A percentile compares a stretch with the other conserved stretches of the same genome.
Evolutionary conservation across 495 filamentous ascomycete species (phyloP).

Genomic region (Trichoderma orchidacearum): DNA sequence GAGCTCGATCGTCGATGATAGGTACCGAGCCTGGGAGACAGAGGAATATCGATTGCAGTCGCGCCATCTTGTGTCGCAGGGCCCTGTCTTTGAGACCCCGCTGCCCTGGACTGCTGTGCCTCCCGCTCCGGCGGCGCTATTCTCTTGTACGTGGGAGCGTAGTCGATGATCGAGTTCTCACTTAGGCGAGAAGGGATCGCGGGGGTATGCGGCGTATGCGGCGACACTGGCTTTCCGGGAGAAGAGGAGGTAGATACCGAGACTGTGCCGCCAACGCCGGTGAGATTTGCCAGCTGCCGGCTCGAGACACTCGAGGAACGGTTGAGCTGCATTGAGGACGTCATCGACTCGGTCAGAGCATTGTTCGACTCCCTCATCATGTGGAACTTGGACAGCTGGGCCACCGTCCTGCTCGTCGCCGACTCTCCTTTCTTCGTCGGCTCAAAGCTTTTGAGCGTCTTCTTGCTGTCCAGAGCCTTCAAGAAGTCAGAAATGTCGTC

Average conservation of each 20-base stretch:
- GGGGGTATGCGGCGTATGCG: constrained; percentile 88
- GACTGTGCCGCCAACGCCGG: constrained; percentile 68
- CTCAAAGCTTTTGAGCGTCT: constrained; percentile 61
- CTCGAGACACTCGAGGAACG: constrained; percentile 75
- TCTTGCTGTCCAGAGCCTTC: constrained; percentile 69
- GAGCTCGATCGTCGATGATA: constrained; percentile 61
- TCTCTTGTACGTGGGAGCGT: constrained; percentile 25
- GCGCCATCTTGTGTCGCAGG: constrained; percentile 32
- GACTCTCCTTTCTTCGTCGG: constrained; percentile 39
- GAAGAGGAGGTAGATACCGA: constrained; percentile 79
- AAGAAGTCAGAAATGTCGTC: constrained; percentile 89
- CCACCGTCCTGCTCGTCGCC: constrained; percentile 48
- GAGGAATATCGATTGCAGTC: constrained; percentile 71
- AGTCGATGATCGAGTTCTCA: constrained; percentile 74
- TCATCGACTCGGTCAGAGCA: constrained; percentile 76
- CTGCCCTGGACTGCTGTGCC: constrained; percentile 3
- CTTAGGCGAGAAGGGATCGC: constrained; percentile 86
- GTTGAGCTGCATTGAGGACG: constrained; percentile 67
- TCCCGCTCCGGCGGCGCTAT: constrained; percentile 15
- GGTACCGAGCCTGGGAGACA: constrained; percentile 54
- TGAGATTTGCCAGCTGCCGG: constrained; percentile 69
- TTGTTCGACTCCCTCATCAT: constrained; percentile 78
- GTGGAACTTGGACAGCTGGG: constrained; percentile 64
- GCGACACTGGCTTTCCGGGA: constrained; percentile 81
- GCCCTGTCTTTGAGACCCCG: constrained; percentile 27